phyloP scores from a whole-genome alignment of 2,329 filamentous ascomycete species.

The Paecilomyces niveus region DNA sequence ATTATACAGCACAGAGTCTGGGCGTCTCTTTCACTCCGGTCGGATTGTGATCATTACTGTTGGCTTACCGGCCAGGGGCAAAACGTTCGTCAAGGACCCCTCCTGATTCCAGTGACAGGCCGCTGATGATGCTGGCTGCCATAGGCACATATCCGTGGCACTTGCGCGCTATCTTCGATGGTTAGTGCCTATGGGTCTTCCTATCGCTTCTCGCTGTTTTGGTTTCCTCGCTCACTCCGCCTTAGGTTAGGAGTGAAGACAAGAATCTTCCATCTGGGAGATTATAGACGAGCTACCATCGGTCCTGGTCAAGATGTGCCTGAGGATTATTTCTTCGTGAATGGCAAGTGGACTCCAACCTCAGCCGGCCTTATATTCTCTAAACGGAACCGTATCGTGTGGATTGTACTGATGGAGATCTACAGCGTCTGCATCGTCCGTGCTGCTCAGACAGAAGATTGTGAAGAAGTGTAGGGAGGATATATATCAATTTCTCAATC shows the following conservation, averaged over 20 bases:
- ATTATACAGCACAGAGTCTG: slow-evolving; percentile 96
- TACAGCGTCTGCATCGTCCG: slow-evolving; percentile 70
- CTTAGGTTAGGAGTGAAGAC: slow-evolving; percentile 90
- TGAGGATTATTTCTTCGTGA: slow-evolving; percentile 95
- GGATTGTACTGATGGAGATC: slow-evolving; percentile 11
- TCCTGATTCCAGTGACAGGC: background rate
- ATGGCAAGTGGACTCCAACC: slow-evolving; percentile 45
- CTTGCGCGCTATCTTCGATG: slow-evolving; percentile 90
- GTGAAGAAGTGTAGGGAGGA: slow-evolving; percentile 95
- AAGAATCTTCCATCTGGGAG: slow-evolving; percentile 91
- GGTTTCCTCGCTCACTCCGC: slow-evolving; percentile 8
- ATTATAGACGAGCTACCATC: slow-evolving; percentile 89
- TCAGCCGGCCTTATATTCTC: background rate
- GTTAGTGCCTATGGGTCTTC: slow-evolving; percentile 36
- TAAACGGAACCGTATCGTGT: background rate
- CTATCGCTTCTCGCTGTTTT: background rate
- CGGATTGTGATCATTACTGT: slow-evolving; percentile 97
- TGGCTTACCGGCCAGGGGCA: slow-evolving; percentile 86
- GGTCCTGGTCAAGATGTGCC: slow-evolving; percentile 78
- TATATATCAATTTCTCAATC: slow-evolving; percentile 91
- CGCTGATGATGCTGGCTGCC: slow-evolving; percentile 4
- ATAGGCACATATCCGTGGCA: slow-evolving; percentile 86
- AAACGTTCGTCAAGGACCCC: slow-evolving; percentile 58
- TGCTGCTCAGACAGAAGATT: slow-evolving; percentile 94
- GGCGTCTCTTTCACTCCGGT: slow-evolving; percentile 91